Evolutionary conservation across 345 rosid genomes (phyloP).

Genomic region (Tarenaya hassleriana): DNA sequence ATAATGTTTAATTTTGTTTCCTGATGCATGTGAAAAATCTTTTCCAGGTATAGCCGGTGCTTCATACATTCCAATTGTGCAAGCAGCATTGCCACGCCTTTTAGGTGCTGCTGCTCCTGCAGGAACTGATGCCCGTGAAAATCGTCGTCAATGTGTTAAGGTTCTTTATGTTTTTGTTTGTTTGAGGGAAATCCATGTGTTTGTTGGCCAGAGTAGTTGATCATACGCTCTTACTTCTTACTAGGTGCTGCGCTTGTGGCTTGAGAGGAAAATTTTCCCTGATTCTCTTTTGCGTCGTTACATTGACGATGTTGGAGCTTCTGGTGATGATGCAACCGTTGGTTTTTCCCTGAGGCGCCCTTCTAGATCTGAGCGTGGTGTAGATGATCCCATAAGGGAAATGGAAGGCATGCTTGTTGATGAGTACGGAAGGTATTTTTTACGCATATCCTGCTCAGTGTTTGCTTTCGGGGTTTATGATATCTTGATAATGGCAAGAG

Average conservation of each 20-base stretch:
- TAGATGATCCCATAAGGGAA: constrained; percentile 94
- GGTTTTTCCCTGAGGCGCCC: constrained; percentile 70
- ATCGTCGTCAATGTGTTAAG: constrained; percentile 97
- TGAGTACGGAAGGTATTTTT: constrained; percentile 91
- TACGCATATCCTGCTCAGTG: constrained; percentile 4
- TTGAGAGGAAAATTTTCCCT: constrained; percentile 85
- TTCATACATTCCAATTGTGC: constrained; percentile 82
- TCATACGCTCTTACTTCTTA: constrained; percentile 26
- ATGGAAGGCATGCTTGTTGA: constrained; percentile 99
- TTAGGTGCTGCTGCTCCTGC: constrained; percentile 93
- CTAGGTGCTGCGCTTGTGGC: constrained; percentile 86
- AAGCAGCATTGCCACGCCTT: constrained; percentile 93
- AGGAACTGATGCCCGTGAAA: constrained; percentile 81
- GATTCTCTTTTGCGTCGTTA: constrained; percentile 61
- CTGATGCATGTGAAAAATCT: constrained; percentile 14
- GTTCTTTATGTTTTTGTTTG: constrained; percentile 30
- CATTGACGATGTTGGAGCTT: constrained; percentile 81
- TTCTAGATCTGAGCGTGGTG: constrained; percentile 90
- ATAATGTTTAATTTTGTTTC: not conserved
- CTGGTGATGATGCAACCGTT: constrained; percentile 62
- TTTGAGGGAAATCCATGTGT: constrained; percentile 4
- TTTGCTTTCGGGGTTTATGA: not conserved
- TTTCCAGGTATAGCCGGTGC: constrained; percentile 82
- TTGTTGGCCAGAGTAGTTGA: constrained; percentile 22
- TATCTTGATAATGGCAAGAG: constrained; percentile 14